These are phyloP conservation scores for Schizothecium vesticola DNA, from an alignment of 495 filamentous ascomycete species.

Conservation along the genomic window DNA sequence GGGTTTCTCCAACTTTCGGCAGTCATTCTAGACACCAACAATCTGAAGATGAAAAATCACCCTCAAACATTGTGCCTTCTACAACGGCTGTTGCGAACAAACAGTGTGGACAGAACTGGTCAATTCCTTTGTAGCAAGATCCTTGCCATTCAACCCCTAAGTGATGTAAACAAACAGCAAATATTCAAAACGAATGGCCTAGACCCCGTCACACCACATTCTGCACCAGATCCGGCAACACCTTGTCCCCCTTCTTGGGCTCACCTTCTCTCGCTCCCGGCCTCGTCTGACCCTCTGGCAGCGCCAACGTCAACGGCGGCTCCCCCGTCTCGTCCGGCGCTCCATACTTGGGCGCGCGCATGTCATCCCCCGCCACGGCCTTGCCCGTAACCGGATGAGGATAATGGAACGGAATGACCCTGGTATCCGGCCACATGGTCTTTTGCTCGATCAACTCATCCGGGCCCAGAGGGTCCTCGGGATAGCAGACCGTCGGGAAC, in stretches of 20 bases:
- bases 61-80: background rate
- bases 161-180: background rate
- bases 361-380: slow-evolving; percentile 37
- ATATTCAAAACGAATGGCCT: background rate
- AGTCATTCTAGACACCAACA: background rate
- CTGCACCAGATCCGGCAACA: slow-evolving; percentile 38
- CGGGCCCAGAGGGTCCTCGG: slow-evolving; percentile 46
- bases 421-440: slow-evolving; percentile 51
- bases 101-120: background rate
- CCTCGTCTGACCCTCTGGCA: slow-evolving; percentile 37
- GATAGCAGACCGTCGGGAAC: slow-evolving; percentile 39
- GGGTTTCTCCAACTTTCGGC: slow-evolving; percentile 20
- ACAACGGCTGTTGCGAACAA: background rate
- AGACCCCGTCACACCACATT: slow-evolving; percentile 12
- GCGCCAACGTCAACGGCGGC: slow-evolving; percentile 38
- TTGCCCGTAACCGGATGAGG: slow-evolving; percentile 49
- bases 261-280: slow-evolving; percentile 24
- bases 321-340: slow-evolving; percentile 33
- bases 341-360: slow-evolving; percentile 45
- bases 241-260: slow-evolving; percentile 31
- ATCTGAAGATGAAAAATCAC: background rate
- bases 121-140: background rate
- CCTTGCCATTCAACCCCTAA: background rate
- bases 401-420: slow-evolving; percentile 53
- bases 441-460: slow-evolving; percentile 50